Evolutionary conservation across 116 monocot species (phyloP).

Genomic region (Posidonia oceanica): DNA sequence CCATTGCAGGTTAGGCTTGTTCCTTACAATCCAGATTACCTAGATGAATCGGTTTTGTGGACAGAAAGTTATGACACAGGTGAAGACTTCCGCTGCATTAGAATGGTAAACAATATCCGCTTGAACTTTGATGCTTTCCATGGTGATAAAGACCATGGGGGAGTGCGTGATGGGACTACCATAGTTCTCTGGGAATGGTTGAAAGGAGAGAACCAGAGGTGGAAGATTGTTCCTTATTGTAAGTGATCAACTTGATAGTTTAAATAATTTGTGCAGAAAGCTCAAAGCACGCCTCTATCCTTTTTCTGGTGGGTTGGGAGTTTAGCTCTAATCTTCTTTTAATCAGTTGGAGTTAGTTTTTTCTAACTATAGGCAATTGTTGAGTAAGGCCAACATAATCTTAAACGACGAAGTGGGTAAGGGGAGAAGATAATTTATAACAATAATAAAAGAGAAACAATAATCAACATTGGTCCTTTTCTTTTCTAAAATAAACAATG

Average conservation of each 20-base stretch:
- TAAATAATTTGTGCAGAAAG: too few relatives aligned
- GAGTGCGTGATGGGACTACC: conserved; percentile 43
- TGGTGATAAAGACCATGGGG: conserved; percentile 37
- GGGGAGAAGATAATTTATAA: too few relatives aligned
- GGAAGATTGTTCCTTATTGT: conserved; percentile 56
- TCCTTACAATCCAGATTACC: conserved; percentile 29
- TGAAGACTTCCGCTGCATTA: conserved; percentile 33
- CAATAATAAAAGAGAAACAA: too few relatives aligned
- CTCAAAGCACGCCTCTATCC: background rate
- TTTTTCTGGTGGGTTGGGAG: too few relatives aligned
- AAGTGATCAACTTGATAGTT: conserved; percentile 15
- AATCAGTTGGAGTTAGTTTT: too few relatives aligned
- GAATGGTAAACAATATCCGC: conserved; percentile 51
- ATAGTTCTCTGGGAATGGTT: conserved; percentile 44
- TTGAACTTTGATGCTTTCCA: conserved; percentile 51
- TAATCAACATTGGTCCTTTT: too few relatives aligned
- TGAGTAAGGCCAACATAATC: too few relatives aligned
- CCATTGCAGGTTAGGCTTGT: conserved; percentile 28
- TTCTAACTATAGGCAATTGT: too few relatives aligned
- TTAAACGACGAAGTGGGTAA: too few relatives aligned
- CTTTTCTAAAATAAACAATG: too few relatives aligned
- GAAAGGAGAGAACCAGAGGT: conserved; percentile 54
- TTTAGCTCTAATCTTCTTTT: too few relatives aligned
- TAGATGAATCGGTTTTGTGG: conserved; percentile 53
- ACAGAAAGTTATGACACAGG: conserved; percentile 35